These are phyloP conservation scores for Cryptococcus hybrid DNA, from an alignment of 1,284 basidiomycete genomes.

Conservation along the genomic window DNA sequence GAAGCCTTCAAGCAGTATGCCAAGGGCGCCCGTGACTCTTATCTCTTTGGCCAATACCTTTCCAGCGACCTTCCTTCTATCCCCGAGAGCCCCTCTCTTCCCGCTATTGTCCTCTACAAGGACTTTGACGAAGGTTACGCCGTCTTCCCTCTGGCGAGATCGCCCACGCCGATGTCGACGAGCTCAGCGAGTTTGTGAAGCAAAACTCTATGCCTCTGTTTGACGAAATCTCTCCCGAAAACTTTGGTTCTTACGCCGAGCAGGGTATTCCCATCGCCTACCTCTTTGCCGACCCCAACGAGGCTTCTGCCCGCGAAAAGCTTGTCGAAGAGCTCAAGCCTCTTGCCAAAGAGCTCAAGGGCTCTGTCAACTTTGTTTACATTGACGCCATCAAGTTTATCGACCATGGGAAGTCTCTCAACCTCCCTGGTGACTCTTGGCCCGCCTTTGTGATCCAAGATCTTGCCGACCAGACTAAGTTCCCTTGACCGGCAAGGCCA, in stretches of 20 bases:
- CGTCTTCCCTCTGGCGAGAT: conserved; percentile 61
- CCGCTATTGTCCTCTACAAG: conserved; percentile 90
- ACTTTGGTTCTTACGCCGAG: conserved; percentile 82
- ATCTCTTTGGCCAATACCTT: conserved; percentile 83
- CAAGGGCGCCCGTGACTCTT: conserved; percentile 85
- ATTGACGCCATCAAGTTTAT: conserved; percentile 95
- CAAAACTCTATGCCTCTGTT: conserved; percentile 84
- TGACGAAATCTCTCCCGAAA: conserved; percentile 92
- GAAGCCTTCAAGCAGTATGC: conserved; percentile 75
- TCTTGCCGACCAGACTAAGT: conserved; percentile 80
- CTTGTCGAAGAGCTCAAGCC: conserved; percentile 70
- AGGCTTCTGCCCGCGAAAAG: conserved; percentile 58
- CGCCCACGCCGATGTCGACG: conserved; percentile 58
- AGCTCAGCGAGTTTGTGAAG: conserved; percentile 74
- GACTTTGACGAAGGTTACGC: conserved; percentile 82
- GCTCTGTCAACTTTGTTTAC: conserved; percentile 95
- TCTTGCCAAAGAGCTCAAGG: conserved; percentile 75
- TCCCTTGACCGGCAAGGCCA: conserved; percentile 64
- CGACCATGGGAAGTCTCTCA: conserved; percentile 94
- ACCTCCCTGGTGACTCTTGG: conserved; percentile 77
- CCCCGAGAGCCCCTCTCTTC: conserved; percentile 67
- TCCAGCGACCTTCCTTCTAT: conserved; percentile 67
- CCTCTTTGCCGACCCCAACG: conserved; percentile 83
- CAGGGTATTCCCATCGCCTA: conserved; percentile 89
- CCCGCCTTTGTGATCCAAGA: conserved; percentile 94